phyloP scores from a whole-genome alignment of 805 yeast genomes.

The Citeromyces nyonsensis region DNA sequence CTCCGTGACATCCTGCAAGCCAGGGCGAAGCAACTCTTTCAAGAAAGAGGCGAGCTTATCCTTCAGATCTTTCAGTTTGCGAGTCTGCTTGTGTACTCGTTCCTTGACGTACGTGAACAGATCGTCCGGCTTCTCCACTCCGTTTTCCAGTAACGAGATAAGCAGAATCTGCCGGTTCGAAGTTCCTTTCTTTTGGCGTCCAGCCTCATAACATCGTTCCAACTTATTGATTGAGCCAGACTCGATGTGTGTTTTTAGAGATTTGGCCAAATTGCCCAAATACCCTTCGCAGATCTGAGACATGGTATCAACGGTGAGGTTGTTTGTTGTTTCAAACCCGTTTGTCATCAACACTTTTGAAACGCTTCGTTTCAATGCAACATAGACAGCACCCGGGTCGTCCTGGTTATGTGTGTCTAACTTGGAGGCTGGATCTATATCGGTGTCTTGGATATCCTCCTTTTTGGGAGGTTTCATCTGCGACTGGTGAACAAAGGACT shows the following conservation, averaged over 20 bases:
- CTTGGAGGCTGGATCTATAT: slow-evolving; percentile 73
- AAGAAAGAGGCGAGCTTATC: slow-evolving; percentile 53
- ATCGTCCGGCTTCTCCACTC: slow-evolving; percentile 66
- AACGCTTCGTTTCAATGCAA: slow-evolving; percentile 52
- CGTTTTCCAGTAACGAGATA: slow-evolving; percentile 68
- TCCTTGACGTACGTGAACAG: slow-evolving; percentile 63
- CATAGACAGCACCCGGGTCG: slow-evolving; percentile 44
- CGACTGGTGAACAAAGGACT: slow-evolving; percentile 57
- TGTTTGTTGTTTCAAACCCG: slow-evolving; percentile 80
- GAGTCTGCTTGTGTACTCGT: slow-evolving; percentile 51
- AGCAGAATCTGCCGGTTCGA: slow-evolving; percentile 29
- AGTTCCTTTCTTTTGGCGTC: slow-evolving; percentile 7
- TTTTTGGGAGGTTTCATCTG: slow-evolving; percentile 60
- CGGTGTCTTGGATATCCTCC: slow-evolving; percentile 40
- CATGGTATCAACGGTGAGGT: slow-evolving; percentile 60
- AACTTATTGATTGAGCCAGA: slow-evolving; percentile 31
- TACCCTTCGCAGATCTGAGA: slow-evolving; percentile 78
- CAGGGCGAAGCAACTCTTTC: slow-evolving; percentile 74
- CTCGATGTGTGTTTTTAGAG: slow-evolving; percentile 60
- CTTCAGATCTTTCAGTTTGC: slow-evolving; percentile 55
- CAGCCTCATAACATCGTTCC: slow-evolving; percentile 4
- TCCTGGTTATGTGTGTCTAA: slow-evolving; percentile 51
- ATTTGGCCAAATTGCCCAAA: slow-evolving; percentile 54
- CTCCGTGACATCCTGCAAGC: slow-evolving; percentile 54
- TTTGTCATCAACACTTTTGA: slow-evolving; percentile 78